phyloP scores from a whole-genome alignment of 768 basidiomycete genomes.

The Melanogaster broomeanus region DNA sequence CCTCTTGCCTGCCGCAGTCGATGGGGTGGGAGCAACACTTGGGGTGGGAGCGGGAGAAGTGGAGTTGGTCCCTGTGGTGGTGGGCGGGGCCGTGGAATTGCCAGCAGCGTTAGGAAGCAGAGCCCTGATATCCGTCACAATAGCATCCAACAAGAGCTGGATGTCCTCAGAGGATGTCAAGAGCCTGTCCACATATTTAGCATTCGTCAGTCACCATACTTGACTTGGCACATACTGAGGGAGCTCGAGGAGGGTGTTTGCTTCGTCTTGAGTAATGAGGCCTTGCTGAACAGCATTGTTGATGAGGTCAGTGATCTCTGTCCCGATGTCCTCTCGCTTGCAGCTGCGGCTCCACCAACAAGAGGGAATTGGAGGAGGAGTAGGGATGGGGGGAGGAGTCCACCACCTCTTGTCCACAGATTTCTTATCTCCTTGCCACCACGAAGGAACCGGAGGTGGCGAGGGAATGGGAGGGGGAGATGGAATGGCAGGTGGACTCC shows the following conservation, averaged over 20 bases:
- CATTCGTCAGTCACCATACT: background rate
- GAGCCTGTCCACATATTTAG: background rate
- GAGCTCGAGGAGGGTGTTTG: background rate
- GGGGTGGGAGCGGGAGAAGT: background rate
- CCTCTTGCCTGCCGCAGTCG: background rate
- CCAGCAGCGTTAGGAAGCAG: background rate
- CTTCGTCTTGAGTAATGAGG: conserved; percentile 2
- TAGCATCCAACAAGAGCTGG: background rate
- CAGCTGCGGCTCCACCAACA: conserved; percentile 8
- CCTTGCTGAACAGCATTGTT: conserved; percentile 4
- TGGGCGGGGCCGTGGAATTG: background rate
- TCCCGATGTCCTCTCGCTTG: conserved; percentile 2
- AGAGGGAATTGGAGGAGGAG: conserved; percentile 9
- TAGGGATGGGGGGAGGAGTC: conserved; percentile 10
- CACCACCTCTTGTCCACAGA: background rate
- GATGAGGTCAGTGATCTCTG: conserved; percentile 3
- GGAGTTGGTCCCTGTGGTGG: background rate
- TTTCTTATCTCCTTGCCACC: background rate
- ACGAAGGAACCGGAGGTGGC: background rate
- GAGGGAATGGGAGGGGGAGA: conserved; percentile 3
- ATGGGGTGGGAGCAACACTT: background rate
- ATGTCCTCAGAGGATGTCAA: background rate
- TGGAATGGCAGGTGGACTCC: background rate
- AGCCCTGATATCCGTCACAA: background rate
- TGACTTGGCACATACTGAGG: background rate